phyloP scores from a whole-genome alignment of 2,329 filamentous ascomycete species.

The Cordyceps fumosorosea region DNA sequence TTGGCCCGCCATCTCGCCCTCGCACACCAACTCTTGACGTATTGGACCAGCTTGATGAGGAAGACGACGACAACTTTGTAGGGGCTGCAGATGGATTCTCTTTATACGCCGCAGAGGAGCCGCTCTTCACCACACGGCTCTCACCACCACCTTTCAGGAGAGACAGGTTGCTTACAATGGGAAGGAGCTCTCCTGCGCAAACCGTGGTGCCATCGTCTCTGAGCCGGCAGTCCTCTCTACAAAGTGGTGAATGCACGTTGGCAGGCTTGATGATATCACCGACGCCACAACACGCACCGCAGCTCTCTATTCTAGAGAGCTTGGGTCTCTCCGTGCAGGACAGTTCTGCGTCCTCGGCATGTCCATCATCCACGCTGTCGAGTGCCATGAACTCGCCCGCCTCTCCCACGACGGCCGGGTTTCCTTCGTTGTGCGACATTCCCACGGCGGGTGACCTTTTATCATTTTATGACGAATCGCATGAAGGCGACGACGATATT shows the following conservation, averaged over 20 bases:
- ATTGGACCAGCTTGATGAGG: conserved; percentile 7
- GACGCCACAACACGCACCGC: not conserved
- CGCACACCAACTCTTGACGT: not conserved
- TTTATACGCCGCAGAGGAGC: not conserved
- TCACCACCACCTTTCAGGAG: conserved; percentile 6
- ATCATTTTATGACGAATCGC: not conserved
- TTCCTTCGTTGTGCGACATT: not conserved
- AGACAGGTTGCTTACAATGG: not conserved
- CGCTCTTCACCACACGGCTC: not conserved
- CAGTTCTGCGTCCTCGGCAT: not conserved
- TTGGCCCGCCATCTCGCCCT: conserved; percentile 3
- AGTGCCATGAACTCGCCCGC: conserved; percentile 8
- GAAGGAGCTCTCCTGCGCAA: not conserved
- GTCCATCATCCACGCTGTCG: not conserved
- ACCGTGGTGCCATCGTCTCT: conserved; percentile 1
- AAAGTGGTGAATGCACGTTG: not conserved
- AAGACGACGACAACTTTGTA: conserved; percentile 6
- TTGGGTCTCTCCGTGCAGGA: not conserved
- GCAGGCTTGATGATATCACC: not conserved
- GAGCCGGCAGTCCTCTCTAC: not conserved
- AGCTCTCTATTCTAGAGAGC: not conserved
- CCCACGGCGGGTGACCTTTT: not conserved
- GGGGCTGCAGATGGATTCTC: not conserved
- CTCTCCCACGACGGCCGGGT: not conserved
- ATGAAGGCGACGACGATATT: not conserved